phyloP scores from a whole-genome alignment of 305 asterid species.

The Striga hermonthica region DNA sequence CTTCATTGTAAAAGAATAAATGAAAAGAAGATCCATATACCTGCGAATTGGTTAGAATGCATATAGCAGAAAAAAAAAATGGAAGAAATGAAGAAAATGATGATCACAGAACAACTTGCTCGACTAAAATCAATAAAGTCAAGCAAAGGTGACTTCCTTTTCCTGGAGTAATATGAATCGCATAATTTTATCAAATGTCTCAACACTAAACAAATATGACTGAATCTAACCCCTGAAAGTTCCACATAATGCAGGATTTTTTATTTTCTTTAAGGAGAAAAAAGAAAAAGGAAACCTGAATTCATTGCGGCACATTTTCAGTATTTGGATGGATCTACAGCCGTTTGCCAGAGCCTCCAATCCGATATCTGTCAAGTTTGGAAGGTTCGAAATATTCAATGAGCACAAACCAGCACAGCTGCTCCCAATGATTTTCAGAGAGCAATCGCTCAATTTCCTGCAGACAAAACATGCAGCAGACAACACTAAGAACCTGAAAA shows the following conservation, averaged over 20 bases:
- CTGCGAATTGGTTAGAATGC: no score
- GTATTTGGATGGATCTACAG: slow-evolving; percentile 55
- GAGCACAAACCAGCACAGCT: slow-evolving; percentile 54
- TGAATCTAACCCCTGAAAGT: not conserved
- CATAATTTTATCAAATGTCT: not conserved
- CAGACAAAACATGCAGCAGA: slow-evolving; percentile 30
- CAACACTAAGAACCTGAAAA: slow-evolving; percentile 26
- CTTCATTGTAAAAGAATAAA: no score
- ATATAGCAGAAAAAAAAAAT: not conserved
- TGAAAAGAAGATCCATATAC: no score
- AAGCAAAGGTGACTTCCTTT: slow-evolving; percentile 2
- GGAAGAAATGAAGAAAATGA: not conserved
- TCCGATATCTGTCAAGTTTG: slow-evolving; percentile 59
- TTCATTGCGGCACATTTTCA: slow-evolving; percentile 52
- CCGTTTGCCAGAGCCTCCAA: slow-evolving; percentile 65
- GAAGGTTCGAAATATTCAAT: slow-evolving; percentile 60
- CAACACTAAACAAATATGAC: not conserved
- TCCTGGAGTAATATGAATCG: not conserved
- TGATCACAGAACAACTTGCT: slow-evolving; percentile 5
- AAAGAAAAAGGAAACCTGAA: slow-evolving; percentile 55
- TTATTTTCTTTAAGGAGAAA: not conserved
- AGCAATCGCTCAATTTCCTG: slow-evolving; percentile 63
- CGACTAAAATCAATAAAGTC: not conserved
- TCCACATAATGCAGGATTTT: not conserved
- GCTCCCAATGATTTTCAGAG: slow-evolving; percentile 56